A percentile compares a stretch with the other conserved stretches of the same genome.
These are phyloP conservation scores for Fusarium stilboides DNA, from an alignment of 2,329 filamentous ascomycete species.

Conservation along the genomic window DNA sequence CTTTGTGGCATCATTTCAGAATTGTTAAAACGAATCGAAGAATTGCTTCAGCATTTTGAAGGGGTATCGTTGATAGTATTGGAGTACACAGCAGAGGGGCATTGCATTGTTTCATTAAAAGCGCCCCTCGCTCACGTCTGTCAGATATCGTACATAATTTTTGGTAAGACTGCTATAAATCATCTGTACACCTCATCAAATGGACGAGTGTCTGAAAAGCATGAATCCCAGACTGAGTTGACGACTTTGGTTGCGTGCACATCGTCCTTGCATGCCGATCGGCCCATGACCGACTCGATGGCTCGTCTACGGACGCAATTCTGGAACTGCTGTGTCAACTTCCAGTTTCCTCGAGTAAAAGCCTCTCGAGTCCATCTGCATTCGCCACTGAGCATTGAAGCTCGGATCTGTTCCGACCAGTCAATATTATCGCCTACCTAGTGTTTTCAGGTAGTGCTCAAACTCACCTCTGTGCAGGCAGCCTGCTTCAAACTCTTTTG, in stretches of 20 bases:
- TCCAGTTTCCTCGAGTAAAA: conserved; percentile 87
- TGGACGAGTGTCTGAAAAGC: conserved; percentile 92
- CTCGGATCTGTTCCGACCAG: conserved; percentile 78
- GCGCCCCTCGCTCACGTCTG: conserved; percentile 21
- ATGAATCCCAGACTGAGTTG: conserved; percentile 99
- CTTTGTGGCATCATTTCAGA: conserved; percentile 40
- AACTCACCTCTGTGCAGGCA: conserved; percentile 88
- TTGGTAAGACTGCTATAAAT: conserved; percentile 37
- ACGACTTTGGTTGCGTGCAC: conserved; percentile 89
- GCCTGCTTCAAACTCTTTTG: conserved; percentile 85
- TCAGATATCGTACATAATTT: conserved; percentile 46
- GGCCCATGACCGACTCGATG: conserved; percentile 81
- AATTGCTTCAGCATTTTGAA: conserved; percentile 29
- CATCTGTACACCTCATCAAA: conserved; percentile 97
- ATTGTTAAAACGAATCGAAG: conserved; percentile 32
- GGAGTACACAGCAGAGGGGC: conserved; percentile 36
- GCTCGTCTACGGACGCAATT: conserved; percentile 89
- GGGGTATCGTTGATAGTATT: conserved; percentile 50
- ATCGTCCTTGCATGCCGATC: conserved; percentile 87
- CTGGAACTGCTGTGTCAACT: conserved; percentile 92
- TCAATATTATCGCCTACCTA: conserved; percentile 1
- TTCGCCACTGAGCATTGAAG: conserved; percentile 92
- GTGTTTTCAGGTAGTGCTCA: not conserved
- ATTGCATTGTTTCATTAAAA: conserved; percentile 25
- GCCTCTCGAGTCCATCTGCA: conserved; percentile 92